Base-by-base conservation (phyloP, 2,329 filamentous ascomycete species). In the Helminthosporium solani region DNA sequence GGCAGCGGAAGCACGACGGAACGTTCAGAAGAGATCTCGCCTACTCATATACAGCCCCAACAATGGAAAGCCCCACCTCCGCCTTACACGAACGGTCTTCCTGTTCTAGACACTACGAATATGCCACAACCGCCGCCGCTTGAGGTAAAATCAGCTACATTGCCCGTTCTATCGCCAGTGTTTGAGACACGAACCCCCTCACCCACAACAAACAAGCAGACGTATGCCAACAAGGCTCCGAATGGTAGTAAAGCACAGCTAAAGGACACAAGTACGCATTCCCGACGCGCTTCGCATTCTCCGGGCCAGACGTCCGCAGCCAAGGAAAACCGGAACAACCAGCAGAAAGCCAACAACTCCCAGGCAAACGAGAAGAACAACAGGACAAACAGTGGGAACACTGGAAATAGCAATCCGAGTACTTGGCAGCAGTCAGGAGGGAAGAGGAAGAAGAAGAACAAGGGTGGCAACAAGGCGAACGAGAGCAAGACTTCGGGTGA, bases 141-240 rank as follows among this genome's bases (percentile, higher is more conserved):
- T 34, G 66, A 68, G 40, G 52, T 66, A 40, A 64, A 68, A 40
- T 70, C 67, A 4, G 67, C 68, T 16, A 63, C 60, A 78, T 54
- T 69, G 8, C 74, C 75, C 3, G 52, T 78, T 18, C 75, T 91
- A 2, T 90, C 87, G 0, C 87, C 87, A 0, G 87, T 90, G 0
- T 86, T 86, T 43, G 87, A 90, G 70, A 79, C 81, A 5, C 78
- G 80, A n/a, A 86, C 84, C 0, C 85, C 86, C 2, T 88, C 87
- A 1, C 86, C 87, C 1, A 86, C 78, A 2, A 74, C 78, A 11
- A 72, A 73, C 44, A 77, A 84, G 44, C 62, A 67, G 15, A 42
- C 54, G 4, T 64, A 69, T 7, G 38, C 52, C 5, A 49, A 39
- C 27, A 70, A 67, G 49, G 36, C 54, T n/a, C 42, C 49, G 5